phyloP scores from a whole-genome alignment of 768 basidiomycete species.

The Sporobolomyces pararoseus region DNA sequence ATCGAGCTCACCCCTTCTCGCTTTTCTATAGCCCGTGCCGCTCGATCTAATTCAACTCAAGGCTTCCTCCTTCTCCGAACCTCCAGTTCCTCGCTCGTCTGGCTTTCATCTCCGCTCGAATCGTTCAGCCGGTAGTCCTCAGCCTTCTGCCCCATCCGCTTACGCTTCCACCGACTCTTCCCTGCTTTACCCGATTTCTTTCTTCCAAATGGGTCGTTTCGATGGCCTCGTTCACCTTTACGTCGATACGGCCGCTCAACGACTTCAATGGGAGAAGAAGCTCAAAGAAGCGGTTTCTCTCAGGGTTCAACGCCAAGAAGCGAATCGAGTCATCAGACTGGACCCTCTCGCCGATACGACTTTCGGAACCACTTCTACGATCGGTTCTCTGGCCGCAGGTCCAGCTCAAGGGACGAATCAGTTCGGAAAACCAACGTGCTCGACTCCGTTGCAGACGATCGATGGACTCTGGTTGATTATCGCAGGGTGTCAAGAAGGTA shows the following conservation, averaged over 20 bases:
- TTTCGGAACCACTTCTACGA: slow-evolving; percentile 28
- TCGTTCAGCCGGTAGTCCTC: slow-evolving; percentile 49
- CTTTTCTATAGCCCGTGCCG: slow-evolving; percentile 69
- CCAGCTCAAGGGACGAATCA: slow-evolving; percentile 19
- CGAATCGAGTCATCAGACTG: slow-evolving; percentile 62
- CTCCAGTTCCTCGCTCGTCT: slow-evolving; percentile 25
- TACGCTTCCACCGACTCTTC: slow-evolving; percentile 58
- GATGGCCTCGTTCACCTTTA: slow-evolving; percentile 84
- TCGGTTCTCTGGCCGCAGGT: slow-evolving; percentile 21
- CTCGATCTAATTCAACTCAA: slow-evolving; percentile 75
- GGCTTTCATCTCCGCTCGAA: slow-evolving; percentile 31
- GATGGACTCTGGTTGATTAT: slow-evolving; percentile 84
- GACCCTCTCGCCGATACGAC: slow-evolving; percentile 37
- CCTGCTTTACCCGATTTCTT: slow-evolving; percentile 75
- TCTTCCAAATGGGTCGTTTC: slow-evolving; percentile 80
- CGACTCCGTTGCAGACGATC: slow-evolving; percentile 75
- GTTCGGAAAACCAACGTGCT: slow-evolving; percentile 69
- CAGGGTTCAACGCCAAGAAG: slow-evolving; percentile 72
- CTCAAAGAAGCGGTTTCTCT: slow-evolving; percentile 81
- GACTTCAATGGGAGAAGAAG: slow-evolving; percentile 83
- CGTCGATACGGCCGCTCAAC: slow-evolving; percentile 70
- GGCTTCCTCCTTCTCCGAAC: slow-evolving; percentile 36
- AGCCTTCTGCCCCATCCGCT: slow-evolving; percentile 57
- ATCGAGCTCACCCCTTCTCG: neutral
- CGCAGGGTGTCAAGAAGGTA: slow-evolving; percentile 89